These are phyloP conservation scores for Penicillium sp. DNA, from an alignment of 2,329 filamentous ascomycete species.

Conservation along the genomic window DNA sequence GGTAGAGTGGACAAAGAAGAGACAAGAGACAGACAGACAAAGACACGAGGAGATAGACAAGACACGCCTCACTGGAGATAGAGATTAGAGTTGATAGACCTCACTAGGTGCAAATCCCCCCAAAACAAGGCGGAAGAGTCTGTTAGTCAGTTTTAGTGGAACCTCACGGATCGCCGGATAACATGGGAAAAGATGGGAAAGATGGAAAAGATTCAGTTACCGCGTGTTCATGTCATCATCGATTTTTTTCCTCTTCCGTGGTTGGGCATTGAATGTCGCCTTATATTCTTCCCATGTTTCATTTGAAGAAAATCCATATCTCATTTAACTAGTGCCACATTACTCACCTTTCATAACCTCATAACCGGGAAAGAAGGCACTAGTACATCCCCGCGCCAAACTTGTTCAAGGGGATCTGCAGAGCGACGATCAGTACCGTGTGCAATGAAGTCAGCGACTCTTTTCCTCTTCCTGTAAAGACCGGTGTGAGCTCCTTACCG, in stretches of 20 bases:
- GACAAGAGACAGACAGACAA: too few relatives aligned
- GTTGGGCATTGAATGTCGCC: background rate
- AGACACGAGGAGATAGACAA: background rate
- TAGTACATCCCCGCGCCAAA: constrained; percentile 11
- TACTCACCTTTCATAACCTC: background rate
- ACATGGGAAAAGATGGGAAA: background rate
- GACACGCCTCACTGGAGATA: too few relatives aligned
- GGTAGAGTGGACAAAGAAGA: background rate
- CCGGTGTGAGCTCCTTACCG: constrained; percentile 20
- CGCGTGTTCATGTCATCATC: constrained; percentile 24
- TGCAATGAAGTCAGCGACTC: constrained; percentile 24
- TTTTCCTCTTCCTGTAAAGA: constrained; percentile 20
- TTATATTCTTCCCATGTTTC: background rate
- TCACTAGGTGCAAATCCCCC: background rate
- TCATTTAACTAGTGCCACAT: background rate
- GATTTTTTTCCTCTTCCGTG: constrained; percentile 2
- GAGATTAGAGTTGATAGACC: background rate
- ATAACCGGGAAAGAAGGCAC: constrained; percentile 2
- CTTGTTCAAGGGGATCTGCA: constrained; percentile 18
- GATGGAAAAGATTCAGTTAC: constrained; percentile 2
- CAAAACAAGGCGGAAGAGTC: background rate
- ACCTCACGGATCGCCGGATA: constrained; percentile 21
- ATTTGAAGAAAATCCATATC: too few relatives aligned
- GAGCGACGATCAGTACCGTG: constrained; percentile 21
- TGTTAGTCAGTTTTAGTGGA: background rate